These are phyloP conservation scores for Kuraishia hungarica DNA, from an alignment of 805 yeast species.

Conservation along the genomic window DNA sequence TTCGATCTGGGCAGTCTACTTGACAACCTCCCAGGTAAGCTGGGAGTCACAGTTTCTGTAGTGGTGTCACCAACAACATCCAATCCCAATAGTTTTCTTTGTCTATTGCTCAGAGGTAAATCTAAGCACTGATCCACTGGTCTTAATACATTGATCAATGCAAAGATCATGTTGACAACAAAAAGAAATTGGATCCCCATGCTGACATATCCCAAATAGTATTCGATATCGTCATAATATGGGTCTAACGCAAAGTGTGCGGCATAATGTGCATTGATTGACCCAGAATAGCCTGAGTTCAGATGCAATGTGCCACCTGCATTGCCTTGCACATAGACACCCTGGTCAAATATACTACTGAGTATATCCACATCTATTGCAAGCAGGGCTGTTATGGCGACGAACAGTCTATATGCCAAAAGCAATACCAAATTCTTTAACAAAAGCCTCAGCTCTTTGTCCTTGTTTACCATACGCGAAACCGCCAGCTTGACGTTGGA, in stretches of 20 bases:
- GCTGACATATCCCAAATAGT: conserved; percentile 10
- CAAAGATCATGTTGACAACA: conserved; percentile 18
- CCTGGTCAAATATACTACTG: background rate
- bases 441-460: conserved; percentile 24
- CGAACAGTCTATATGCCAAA: conserved; percentile 20
- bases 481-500: conserved; percentile 38
- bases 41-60: too few relatives aligned
- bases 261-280: background rate
- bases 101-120: conserved; percentile 37
- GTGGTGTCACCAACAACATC: conserved; percentile 7
- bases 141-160: conserved; percentile 22
- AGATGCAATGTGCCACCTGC: background rate
- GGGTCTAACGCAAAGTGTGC: background rate
- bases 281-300: background rate
- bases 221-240: conserved; percentile 7
- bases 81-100: conserved; percentile 38
- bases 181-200: conserved; percentile 11
- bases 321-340: background rate
- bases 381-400: conserved; percentile 14
- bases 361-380: conserved; percentile 1
- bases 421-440: conserved; percentile 19
- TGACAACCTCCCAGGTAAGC: too few relatives aligned
- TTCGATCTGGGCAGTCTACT: too few relatives aligned
- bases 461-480: conserved; percentile 33
- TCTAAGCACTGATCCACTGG: conserved; percentile 43